Evolutionary conservation across 1,284 basidiomycete genomes (phyloP), one percentile per base, ranked within the genome.

Genomic region (Cronartium ribicola): DNA sequence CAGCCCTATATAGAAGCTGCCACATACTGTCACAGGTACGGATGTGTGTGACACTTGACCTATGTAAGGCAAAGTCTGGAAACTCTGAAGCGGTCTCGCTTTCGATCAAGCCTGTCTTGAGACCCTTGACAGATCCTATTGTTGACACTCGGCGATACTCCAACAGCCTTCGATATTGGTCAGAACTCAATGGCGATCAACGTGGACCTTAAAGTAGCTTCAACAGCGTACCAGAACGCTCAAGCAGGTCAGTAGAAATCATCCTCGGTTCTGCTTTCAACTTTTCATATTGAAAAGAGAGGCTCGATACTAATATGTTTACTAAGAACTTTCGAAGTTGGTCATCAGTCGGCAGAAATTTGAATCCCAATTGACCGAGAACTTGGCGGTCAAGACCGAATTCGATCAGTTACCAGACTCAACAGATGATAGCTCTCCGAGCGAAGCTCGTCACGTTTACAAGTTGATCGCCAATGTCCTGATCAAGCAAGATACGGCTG

Each of bases 381-480:
- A 95, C 82, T 90, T 94, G 81, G 84, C 88, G 73, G 95, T 98
- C 48, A 88, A 66, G 22, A 29, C 44, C 11, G 29, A 66, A 51
- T 36, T 48, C 39, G 63, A 44, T 14, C 22, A 48, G 37, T 41
- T 48, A 40, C 36, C 46, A 29, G 36, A 46, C 36, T 20, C 22
- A 37, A 51, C 14, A 29, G 51, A 20, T 7, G 20, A 48, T 66
- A 22, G 29, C 5, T 6, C n/a, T n/a, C 29, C 51, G 29, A 2
- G n/a, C 29, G 51, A 55, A 7, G 51, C 29, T 55, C n/a, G 51
- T 79, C 86, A 85, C 7, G 86, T 98, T 7, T 98, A 89, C 85
- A 98, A 98, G 83, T 87, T 93, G 62, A 86, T 96, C 61, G 96
- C 95, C 0, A 92, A 93, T 0, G 90, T 94, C 1, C 86, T 98